Evolutionary conservation across 2,329 filamentous ascomycete species (phyloP).

Genomic region (Fusarium sp.): DNA sequence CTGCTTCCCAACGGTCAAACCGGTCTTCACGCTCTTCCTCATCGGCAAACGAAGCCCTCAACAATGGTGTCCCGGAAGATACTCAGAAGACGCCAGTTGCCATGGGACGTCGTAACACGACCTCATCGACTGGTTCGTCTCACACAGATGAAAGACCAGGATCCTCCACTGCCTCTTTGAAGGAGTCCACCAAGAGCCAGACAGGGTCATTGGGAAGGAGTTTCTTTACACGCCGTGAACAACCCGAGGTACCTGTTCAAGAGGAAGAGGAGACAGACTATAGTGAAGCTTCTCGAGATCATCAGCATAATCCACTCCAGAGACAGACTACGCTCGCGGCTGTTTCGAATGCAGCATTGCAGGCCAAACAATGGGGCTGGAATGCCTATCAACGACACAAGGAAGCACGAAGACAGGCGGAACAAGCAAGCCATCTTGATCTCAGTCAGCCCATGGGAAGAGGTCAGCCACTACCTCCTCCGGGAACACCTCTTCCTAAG

Average conservation of each 20-base stretch:
- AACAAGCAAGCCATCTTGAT: slow-evolving; percentile 55
- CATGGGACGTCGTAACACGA: slow-evolving; percentile 52
- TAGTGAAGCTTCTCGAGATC: slow-evolving; percentile 52
- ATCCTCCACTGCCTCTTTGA: slow-evolving; percentile 50
- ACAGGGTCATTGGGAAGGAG: slow-evolving; percentile 54
- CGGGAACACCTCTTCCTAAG: slow-evolving; percentile 79
- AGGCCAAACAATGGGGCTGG: slow-evolving; percentile 70
- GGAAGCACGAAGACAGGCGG: slow-evolving; percentile 53
- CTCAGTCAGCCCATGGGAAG: slow-evolving; percentile 80
- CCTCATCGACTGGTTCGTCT: slow-evolving; percentile 53
- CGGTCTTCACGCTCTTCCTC: slow-evolving; percentile 65
- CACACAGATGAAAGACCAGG: slow-evolving; percentile 41
- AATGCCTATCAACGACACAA: slow-evolving; percentile 66
- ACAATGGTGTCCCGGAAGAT: slow-evolving; percentile 53
- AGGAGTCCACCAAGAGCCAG: slow-evolving; percentile 56
- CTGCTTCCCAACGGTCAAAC: slow-evolving; percentile 56
- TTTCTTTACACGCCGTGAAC: slow-evolving; percentile 56
- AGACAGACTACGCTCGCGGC: slow-evolving; percentile 63
- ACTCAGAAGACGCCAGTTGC: slow-evolving; percentile 45
- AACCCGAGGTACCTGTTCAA: slow-evolving; percentile 49
- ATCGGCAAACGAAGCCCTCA: slow-evolving; percentile 56
- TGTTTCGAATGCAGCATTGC: slow-evolving; percentile 66
- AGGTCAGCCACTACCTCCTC: slow-evolving; percentile 83
- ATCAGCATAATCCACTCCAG: slow-evolving; percentile 35
- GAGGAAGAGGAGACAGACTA: slow-evolving; percentile 52